Evolutionary conservation across 177 flowering plant species (phyloP).

Genomic region (Vitis hybrid): DNA sequence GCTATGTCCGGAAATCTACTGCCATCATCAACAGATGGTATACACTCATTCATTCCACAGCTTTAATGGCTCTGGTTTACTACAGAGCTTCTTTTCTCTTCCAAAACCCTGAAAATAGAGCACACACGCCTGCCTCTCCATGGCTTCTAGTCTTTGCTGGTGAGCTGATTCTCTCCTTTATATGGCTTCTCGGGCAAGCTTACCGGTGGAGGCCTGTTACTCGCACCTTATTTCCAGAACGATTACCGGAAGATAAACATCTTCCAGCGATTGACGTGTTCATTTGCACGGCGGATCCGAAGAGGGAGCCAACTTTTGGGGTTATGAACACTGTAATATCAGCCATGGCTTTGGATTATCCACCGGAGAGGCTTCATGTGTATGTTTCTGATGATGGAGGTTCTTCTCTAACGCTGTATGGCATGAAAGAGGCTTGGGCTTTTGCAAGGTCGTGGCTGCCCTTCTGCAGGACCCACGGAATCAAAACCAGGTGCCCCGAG

Average conservation of each 20-base stretch:
- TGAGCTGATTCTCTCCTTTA: constrained; percentile 39
- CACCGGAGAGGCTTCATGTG: constrained; percentile 51
- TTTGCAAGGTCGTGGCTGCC: constrained; percentile 62
- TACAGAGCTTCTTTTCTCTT: constrained; percentile 22
- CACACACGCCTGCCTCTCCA: constrained; percentile 3
- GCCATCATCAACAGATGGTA: constrained; percentile 16
- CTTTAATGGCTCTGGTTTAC: constrained; percentile 10
- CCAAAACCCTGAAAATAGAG: neutral
- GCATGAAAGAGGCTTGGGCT: constrained; percentile 31
- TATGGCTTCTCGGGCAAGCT: constrained; percentile 47
- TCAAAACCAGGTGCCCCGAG: constrained; percentile 43
- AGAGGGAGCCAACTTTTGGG: constrained; percentile 47
- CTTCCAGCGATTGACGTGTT: constrained; percentile 56
- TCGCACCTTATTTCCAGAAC: constrained; percentile 38
- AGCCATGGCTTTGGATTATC: constrained; percentile 70
- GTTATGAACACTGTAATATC: constrained; percentile 75
- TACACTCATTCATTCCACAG: constrained; percentile 14
- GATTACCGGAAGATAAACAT: constrained; percentile 29
- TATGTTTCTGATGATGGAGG: constrained; percentile 68
- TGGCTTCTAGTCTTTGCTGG: constrained; percentile 30
- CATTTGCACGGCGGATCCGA: constrained; percentile 62
- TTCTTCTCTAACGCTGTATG: constrained; percentile 35
- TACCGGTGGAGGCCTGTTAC: constrained; percentile 43
- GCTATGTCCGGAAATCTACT: neutral
- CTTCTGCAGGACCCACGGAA: constrained; percentile 43